Evolutionary conservation across 257 asterid genomes (phyloP).

Genomic region (Capsicum chinense): DNA sequence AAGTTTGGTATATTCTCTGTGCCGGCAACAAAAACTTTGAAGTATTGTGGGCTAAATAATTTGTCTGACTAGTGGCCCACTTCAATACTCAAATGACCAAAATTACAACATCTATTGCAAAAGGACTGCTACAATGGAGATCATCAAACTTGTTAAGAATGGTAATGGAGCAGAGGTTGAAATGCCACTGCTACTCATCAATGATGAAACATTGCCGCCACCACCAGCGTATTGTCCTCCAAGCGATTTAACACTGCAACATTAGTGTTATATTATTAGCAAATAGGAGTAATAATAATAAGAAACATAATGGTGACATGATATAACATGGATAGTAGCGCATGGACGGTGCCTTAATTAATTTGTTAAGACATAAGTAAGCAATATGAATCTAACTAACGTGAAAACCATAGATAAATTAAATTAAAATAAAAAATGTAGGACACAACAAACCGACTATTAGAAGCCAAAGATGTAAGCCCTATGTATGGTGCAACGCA

Average conservation of each 20-base stretch:
- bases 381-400: slow-evolving; percentile 24
- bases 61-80: too few relatives aligned
- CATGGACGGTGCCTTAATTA: slow-evolving; percentile 1
- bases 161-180: background rate
- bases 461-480: background rate
- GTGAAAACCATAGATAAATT: slow-evolving; percentile 8
- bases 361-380: slow-evolving; percentile 9
- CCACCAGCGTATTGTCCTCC: slow-evolving; percentile 47
- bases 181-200: slow-evolving; percentile 42
- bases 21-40: background rate
- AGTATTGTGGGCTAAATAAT: too few relatives aligned
- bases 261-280: background rate
- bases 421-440: background rate
- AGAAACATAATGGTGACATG: background rate
- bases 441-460: slow-evolving; percentile 25
- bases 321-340: background rate
- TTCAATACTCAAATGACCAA: background rate
- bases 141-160: slow-evolving; percentile 9
- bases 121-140: slow-evolving; percentile 22
- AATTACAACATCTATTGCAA: slow-evolving; percentile 25
- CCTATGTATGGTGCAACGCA: slow-evolving; percentile 23
- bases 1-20: background rate
- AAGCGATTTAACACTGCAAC: slow-evolving; percentile 61
- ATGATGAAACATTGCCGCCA: slow-evolving; percentile 44
- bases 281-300: too few relatives aligned